Evolutionary conservation across 2,329 filamentous ascomycete species (phyloP).

Genomic region (Blastomyces silverae): DNA sequence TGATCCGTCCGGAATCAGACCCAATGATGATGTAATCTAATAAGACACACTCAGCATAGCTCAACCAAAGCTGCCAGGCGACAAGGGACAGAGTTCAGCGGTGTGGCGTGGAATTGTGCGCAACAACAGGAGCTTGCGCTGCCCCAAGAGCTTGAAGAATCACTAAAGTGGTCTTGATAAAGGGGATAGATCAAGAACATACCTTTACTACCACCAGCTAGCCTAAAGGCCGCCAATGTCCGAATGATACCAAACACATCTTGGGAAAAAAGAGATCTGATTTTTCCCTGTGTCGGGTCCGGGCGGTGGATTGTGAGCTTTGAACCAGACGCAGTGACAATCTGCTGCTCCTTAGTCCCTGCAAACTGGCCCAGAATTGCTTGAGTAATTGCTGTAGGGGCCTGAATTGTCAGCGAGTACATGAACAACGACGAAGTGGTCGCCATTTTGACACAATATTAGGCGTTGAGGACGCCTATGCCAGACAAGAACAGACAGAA

Average conservation of each 20-base stretch:
- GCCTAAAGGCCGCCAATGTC: conserved; percentile 76
- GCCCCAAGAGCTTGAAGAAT: conserved; percentile 57
- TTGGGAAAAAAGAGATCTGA: conserved; percentile 78
- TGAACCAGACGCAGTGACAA: conserved; percentile 87
- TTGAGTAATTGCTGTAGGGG: conserved; percentile 80
- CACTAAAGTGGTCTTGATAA: conserved; percentile 57
- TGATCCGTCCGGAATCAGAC: conserved; percentile 90
- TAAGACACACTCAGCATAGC: conserved; percentile 39
- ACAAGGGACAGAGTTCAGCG: conserved; percentile 18
- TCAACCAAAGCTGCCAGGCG: conserved; percentile 23
- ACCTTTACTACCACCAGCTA: conserved; percentile 96
- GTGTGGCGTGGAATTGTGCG: conserved; percentile 15
- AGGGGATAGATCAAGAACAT: conserved; percentile 40
- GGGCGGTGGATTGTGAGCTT: conserved; percentile 81
- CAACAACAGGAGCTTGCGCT: conserved; percentile 39
- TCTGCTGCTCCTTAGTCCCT: conserved; percentile 95
- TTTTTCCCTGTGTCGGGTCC: conserved; percentile 75
- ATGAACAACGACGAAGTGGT: conserved; percentile 98
- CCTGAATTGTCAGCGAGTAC: conserved; percentile 93
- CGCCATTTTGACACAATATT: conserved; percentile 60
- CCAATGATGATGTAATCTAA: conserved; percentile 93
- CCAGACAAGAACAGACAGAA: background rate
- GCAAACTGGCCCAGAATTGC: conserved; percentile 93
- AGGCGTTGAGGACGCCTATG: background rate
- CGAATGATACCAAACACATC: conserved; percentile 96